A percentile compares a stretch with the other conserved stretches of the same genome.
Evolutionary conservation across 1,284 basidiomycete genomes (phyloP).

Genomic region (Papiliotrema fonsecae): DNA sequence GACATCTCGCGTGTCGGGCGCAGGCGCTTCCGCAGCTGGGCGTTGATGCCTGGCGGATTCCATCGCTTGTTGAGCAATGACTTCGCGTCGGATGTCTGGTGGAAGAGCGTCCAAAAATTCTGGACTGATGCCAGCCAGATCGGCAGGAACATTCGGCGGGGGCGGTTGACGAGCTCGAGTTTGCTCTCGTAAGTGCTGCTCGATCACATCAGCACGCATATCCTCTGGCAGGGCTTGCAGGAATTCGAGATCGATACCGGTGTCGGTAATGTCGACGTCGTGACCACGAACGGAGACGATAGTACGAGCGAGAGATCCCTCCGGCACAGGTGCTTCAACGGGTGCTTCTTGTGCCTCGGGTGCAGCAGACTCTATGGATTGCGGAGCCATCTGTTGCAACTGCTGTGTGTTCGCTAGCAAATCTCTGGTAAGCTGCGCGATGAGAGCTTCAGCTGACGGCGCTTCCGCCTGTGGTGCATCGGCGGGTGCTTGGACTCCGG

Average conservation of each 20-base stretch:
- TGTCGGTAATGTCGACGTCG: constrained; percentile 96
- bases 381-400: no score
- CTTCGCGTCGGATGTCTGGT: constrained; percentile 92
- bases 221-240: constrained; percentile 96
- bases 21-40: constrained; percentile 1
- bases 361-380: no score
- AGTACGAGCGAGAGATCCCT: constrained; percentile 54
- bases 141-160: constrained; percentile 50
- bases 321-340: not conserved
- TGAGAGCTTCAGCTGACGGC: no score
- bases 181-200: constrained; percentile 87
- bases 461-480: no score
- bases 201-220: constrained; percentile 96
- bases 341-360: not conserved
- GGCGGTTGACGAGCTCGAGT: constrained; percentile 57
- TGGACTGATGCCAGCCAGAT: constrained; percentile 76
- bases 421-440: no score
- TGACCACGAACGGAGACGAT: constrained; percentile 86
- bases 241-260: constrained; percentile 97
- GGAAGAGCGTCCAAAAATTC: constrained; percentile 97
- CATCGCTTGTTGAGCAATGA: constrained; percentile 55
- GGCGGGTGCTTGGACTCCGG: no score
- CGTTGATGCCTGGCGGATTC: constrained; percentile 54
- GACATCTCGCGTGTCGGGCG: no score
- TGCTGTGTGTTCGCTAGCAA: no score